These are phyloP conservation scores for Davidsoniella eucalypti DNA, from an alignment of 2,329 filamentous ascomycete species.

Conservation along the genomic window DNA sequence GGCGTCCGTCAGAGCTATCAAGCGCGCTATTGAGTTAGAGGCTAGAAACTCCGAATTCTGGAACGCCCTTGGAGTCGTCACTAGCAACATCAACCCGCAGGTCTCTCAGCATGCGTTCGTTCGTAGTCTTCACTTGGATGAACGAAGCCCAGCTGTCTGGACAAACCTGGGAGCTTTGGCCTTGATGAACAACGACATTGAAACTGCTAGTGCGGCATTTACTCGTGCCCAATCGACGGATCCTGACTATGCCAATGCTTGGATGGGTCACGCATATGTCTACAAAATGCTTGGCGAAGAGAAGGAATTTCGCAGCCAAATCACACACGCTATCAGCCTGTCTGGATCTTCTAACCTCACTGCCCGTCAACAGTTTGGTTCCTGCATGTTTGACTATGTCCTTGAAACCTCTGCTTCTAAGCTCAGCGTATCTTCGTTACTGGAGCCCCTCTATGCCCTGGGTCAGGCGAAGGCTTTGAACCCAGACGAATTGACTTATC, in stretches of 20 bases:
- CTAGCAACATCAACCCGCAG: conserved; percentile 66
- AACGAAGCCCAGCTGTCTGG: conserved; percentile 72
- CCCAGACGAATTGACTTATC: conserved; percentile 53
- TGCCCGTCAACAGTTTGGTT: conserved; percentile 62
- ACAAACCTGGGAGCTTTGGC: conserved; percentile 81
- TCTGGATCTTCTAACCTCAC: conserved; percentile 59
- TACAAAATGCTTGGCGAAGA: conserved; percentile 59
- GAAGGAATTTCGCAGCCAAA: conserved; percentile 66
- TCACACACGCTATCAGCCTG: conserved; percentile 90
- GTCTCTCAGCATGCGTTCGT: conserved; percentile 91
- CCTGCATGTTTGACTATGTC: conserved; percentile 70
- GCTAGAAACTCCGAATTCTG: conserved; percentile 91
- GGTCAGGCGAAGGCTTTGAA: conserved; percentile 60
- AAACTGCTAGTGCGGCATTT: conserved; percentile 82
- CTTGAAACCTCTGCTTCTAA: conserved; percentile 34
- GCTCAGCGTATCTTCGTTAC: conserved; percentile 42
- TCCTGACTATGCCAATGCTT: conserved; percentile 82
- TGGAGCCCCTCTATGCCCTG: conserved; percentile 79
- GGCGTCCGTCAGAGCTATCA: conserved; percentile 78
- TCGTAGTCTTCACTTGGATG: conserved; percentile 80
- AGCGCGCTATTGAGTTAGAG: conserved; percentile 87
- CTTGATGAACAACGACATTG: conserved; percentile 63
- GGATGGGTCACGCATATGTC: conserved; percentile 82
- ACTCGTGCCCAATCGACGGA: conserved; percentile 84
- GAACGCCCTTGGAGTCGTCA: conserved; percentile 88